Conservation (phyloP, 805 yeast genomes). For the Lachancea fermentati region DNA sequence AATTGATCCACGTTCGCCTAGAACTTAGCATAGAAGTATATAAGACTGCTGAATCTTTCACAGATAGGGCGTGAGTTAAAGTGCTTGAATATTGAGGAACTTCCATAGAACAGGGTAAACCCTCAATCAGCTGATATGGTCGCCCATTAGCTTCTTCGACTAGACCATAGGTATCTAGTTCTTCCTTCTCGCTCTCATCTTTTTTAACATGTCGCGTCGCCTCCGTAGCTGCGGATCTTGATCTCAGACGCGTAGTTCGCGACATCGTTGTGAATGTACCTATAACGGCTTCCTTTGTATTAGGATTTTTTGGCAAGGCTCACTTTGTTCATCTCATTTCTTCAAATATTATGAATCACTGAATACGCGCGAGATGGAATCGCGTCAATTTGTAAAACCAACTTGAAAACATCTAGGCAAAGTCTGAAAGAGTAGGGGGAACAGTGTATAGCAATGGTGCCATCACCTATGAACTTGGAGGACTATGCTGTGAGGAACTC, state of each 20-base stretch:
- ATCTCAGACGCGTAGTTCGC: slow-evolving; percentile 5
- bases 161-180: slow-evolving; percentile 17
- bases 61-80: slow-evolving; percentile 58
- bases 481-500: background rate
- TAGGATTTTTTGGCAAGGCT: background rate
- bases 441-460: no score
- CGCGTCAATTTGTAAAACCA: no score
- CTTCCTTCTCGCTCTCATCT: slow-evolving; percentile 24
- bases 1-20: slow-evolving; percentile 58
- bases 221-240: slow-evolving; percentile 4
- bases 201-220: slow-evolving; percentile 16
- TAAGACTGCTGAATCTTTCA: slow-evolving; percentile 67
- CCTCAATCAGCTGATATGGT: slow-evolving; percentile 63
- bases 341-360: background rate
- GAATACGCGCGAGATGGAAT: no score
- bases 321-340: background rate
- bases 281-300: no score
- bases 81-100: slow-evolving; percentile 50
- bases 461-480: background rate
- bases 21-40: slow-evolving; percentile 71
- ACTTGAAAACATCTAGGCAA: no score
- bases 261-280: slow-evolving; percentile 2
- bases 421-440: no score
- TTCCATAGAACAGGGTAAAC: slow-evolving; percentile 60
- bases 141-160: slow-evolving; percentile 12